phyloP scores from a whole-genome alignment of 179 eudicot species.

The Silene noctiflora region DNA sequence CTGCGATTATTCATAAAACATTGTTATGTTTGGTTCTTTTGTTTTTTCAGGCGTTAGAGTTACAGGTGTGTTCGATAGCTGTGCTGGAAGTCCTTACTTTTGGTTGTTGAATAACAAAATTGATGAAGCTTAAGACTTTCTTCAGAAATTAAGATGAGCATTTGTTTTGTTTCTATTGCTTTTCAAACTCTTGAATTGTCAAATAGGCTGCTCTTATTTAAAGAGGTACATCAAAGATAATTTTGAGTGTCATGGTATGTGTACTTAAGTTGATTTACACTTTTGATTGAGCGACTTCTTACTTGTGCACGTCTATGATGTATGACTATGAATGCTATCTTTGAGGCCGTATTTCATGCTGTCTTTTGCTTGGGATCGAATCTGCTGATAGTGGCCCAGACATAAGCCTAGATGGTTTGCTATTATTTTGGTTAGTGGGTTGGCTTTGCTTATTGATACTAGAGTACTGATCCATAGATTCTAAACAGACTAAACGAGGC shows the following conservation, averaged over 20 bases:
- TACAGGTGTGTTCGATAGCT: not conserved
- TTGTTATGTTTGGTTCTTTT: not conserved
- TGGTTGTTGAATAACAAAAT: constrained; percentile 11
- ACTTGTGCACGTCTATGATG: too few species aligned
- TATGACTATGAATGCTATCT: too few species aligned
- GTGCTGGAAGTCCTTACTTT: not conserved
- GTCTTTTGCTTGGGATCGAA: too few species aligned
- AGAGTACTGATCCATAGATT: too few species aligned
- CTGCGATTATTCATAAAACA: too few species aligned
- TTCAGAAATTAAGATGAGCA: constrained; percentile 9
- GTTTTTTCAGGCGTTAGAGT: constrained; percentile 32
- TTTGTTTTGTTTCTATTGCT: constrained; percentile 4
- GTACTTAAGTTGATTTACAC: not conserved
- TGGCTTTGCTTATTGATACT: too few species aligned
- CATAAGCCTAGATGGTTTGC: too few species aligned
- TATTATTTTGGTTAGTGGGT: too few species aligned
- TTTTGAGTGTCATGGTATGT: not conserved
- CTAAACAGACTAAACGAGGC: too few species aligned
- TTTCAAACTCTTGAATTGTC: not conserved
- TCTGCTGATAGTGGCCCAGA: too few species aligned
- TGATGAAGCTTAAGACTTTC: constrained; percentile 1
- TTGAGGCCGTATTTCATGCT: too few species aligned
- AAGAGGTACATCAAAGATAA: constrained; percentile 1
- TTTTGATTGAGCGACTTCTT: too few species aligned
- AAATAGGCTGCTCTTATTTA: not conserved